These are phyloP conservation scores for Apostasia shenzhenica DNA, from an alignment of 106 monocot genomes.

Conservation along the genomic window DNA sequence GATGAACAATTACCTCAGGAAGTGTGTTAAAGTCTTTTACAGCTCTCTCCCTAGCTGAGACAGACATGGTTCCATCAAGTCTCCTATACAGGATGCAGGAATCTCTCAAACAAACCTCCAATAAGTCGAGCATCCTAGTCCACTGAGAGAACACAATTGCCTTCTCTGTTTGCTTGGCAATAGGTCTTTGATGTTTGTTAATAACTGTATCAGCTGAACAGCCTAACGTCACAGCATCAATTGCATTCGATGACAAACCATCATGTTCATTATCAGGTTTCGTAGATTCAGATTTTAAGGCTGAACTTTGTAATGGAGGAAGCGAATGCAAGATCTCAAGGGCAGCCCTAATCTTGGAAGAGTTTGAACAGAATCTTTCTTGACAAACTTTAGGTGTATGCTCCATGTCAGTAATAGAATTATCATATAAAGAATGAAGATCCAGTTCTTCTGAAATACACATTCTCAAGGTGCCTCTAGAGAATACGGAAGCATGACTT, in stretches of 20 bases:
- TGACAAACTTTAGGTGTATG: slow-evolving; percentile 1
- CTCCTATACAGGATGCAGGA: slow-evolving; percentile 62
- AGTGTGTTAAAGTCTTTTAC: slow-evolving; percentile 83
- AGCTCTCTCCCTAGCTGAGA: slow-evolving; percentile 79
- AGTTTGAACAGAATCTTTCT: slow-evolving; percentile 21
- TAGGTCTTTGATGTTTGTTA: slow-evolving; percentile 9
- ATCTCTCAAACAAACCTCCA: slow-evolving; percentile 62
- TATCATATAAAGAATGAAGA: not conserved
- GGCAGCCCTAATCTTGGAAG: slow-evolving; percentile 78
- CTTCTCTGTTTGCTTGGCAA: slow-evolving; percentile 42
- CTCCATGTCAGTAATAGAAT: slow-evolving; percentile 1
- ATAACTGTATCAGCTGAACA: slow-evolving; percentile 5
- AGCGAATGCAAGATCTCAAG: slow-evolving; percentile 72
- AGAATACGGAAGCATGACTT: slow-evolving; percentile 55
- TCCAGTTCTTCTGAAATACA: slow-evolving; percentile 22
- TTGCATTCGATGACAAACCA: slow-evolving; percentile 12
- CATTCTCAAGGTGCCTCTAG: slow-evolving; percentile 45
- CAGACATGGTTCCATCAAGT: slow-evolving; percentile 92
- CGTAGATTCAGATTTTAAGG: not conserved
- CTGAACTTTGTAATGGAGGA: slow-evolving; percentile 23
- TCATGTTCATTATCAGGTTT: slow-evolving; percentile 10
- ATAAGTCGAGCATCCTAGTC: slow-evolving; percentile 93
- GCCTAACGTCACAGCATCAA: not conserved
- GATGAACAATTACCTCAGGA: slow-evolving; percentile 54
- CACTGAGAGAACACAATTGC: slow-evolving; percentile 96